Evolutionary conservation across 2,329 filamentous ascomycete genomes (phyloP).

Genomic region (Alternaria sp.): DNA sequence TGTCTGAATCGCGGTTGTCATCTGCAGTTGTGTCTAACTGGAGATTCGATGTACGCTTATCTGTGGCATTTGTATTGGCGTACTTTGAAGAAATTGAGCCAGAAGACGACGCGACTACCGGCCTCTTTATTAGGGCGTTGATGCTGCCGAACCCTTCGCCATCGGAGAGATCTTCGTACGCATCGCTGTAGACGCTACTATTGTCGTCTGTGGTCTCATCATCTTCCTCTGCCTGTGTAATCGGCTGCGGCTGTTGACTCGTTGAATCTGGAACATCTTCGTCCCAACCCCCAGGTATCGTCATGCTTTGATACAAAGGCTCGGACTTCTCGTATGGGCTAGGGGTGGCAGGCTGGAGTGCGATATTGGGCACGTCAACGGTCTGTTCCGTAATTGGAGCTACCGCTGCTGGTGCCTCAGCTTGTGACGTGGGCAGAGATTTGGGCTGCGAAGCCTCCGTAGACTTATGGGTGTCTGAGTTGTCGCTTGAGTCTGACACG

Average conservation of each 20-base stretch:
- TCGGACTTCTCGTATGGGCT: constrained; percentile 39
- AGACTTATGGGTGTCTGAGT: constrained; percentile 23
- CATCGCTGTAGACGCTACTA: constrained; percentile 75
- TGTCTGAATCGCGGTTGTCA: constrained; percentile 17
- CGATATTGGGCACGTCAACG: constrained; percentile 44
- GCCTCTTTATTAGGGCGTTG: constrained; percentile 73
- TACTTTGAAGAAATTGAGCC: constrained; percentile 38
- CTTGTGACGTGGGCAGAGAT: constrained; percentile 33
- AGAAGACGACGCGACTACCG: constrained; percentile 50
- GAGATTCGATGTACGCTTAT: constrained; percentile 24
- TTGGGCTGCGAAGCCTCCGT: constrained; percentile 35
- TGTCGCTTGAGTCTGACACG: constrained; percentile 64
- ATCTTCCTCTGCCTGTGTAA: constrained; percentile 21
- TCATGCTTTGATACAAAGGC: constrained; percentile 36
- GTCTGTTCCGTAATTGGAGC: constrained; percentile 22
- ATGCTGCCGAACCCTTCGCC: constrained; percentile 74
- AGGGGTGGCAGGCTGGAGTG: constrained; percentile 50
- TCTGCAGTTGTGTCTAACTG: constrained; percentile 20
- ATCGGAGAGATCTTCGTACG: constrained; percentile 75
- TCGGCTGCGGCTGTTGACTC: constrained; percentile 7
- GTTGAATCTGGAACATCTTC: constrained; percentile 38
- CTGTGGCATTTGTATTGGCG: constrained; percentile 30
- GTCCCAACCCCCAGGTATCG: constrained; percentile 44
- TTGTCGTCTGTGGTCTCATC: constrained; percentile 48
- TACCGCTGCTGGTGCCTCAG: constrained; percentile 22